Percentiles rank a stretch among this genome's conserved stretches.
These are phyloP conservation scores for Suillus placidus DNA, from an alignment of 768 basidiomycete species.

Conservation along the genomic window DNA sequence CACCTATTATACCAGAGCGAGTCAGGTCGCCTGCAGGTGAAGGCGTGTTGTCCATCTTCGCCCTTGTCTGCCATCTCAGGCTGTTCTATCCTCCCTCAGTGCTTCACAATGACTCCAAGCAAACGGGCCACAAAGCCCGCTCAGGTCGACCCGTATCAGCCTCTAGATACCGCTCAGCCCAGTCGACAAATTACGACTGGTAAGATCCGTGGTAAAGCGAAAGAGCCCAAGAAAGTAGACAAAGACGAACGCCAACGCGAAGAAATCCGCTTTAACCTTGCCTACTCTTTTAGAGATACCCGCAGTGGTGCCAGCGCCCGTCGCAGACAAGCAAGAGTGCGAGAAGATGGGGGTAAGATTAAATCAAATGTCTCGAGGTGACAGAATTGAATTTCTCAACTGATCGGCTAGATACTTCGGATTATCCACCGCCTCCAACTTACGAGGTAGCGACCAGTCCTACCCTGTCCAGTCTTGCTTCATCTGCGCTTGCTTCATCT, in stretches of 20 bases:
- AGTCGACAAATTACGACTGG: conserved; percentile 50
- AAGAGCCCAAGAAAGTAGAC: conserved; percentile 46
- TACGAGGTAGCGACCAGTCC: conserved; percentile 64
- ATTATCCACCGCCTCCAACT: conserved; percentile 78
- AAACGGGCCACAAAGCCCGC: conserved; percentile 34
- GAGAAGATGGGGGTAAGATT: conserved; percentile 34
- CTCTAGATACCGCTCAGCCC: conserved; percentile 56
- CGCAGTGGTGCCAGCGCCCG: conserved; percentile 25
- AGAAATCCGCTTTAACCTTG: conserved; percentile 38
- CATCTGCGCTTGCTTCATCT: conserved; percentile 10
- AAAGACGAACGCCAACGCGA: conserved; percentile 50
- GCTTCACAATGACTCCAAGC: conserved; percentile 40
- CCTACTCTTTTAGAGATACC: conserved; percentile 33
- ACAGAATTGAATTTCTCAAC: conserved; percentile 18
- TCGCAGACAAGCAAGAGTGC: conserved; percentile 29
- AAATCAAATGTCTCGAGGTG: conserved; percentile 4
- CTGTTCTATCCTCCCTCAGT: conserved; percentile 35
- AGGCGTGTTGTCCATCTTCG: conserved; percentile 41
- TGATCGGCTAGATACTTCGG: conserved; percentile 38
- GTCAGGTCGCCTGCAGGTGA: conserved; percentile 36
- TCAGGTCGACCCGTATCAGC: conserved; percentile 55
- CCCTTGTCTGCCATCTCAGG: conserved; percentile 37
- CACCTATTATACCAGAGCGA: conserved; percentile 32
- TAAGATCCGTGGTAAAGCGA: conserved; percentile 35
- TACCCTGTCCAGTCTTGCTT: conserved; percentile 44